These are phyloP conservation scores for Aegilops longissima DNA, from an alignment of 176 grass and related monocot species.

Conservation along the genomic window DNA sequence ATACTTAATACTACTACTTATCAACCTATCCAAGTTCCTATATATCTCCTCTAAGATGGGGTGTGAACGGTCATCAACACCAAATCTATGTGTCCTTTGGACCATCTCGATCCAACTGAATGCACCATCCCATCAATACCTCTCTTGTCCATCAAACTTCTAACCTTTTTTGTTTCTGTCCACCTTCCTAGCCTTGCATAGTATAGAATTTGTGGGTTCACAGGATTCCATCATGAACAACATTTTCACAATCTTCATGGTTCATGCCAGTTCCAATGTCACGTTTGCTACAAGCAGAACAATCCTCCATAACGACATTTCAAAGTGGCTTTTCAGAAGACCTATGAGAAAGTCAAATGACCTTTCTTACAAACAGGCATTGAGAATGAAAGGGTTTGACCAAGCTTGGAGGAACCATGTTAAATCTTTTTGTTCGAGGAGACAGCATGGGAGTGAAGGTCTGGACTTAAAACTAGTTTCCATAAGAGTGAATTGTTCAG, in stretches of 20 bases:
- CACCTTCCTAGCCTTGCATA: conserved; percentile 37
- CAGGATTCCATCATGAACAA: conserved; percentile 23
- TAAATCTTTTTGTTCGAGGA: no score
- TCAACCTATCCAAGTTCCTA: conserved; percentile 29
- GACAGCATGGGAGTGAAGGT: no score
- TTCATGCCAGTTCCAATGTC: conserved; percentile 13
- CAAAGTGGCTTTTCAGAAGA: no score
- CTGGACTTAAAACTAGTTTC: no score
- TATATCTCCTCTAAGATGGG: conserved; percentile 8
- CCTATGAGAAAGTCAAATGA: no score
- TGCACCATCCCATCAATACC: conserved; percentile 25
- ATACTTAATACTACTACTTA: conserved; percentile 30
- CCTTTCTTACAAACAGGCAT: no score
- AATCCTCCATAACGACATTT: conserved; percentile 30
- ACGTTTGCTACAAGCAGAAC: conserved; percentile 40
- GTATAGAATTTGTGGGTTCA: conserved; percentile 32
- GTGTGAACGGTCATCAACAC: conserved; percentile 41
- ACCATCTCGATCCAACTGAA: conserved; percentile 43
- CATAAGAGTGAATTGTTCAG: no score
- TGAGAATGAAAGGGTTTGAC: no score
- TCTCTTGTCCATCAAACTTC: conserved; percentile 25
- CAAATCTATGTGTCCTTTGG: conserved; percentile 31
- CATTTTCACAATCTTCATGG: conserved; percentile 24
- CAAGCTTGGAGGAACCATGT: no score
- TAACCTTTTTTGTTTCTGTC: conserved; percentile 32